phyloP scores from a whole-genome alignment of 2,329 filamentous ascomycete genomes.

The Pseudopithomyces maydicus region DNA sequence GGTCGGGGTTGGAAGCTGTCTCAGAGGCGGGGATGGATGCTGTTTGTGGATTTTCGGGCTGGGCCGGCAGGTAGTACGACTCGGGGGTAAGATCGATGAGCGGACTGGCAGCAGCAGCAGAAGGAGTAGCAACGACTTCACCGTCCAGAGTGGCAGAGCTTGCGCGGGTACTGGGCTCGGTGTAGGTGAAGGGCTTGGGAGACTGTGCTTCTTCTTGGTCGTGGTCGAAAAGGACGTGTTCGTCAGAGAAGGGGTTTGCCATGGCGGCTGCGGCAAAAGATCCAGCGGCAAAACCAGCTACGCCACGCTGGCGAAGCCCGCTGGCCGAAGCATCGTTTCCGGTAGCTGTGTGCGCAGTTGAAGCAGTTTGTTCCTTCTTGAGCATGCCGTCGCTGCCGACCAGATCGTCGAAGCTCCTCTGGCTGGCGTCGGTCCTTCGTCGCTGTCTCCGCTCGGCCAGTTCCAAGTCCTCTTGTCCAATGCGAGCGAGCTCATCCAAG shows the following conservation, averaged over 20 bases:
- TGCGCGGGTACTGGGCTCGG: slow-evolving; percentile 30
- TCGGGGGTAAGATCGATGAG: slow-evolving; percentile 43
- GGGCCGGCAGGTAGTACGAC: slow-evolving; percentile 11
- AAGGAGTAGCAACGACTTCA: slow-evolving; percentile 17
- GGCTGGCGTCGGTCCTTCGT: slow-evolving; percentile 13
- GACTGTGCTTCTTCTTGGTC: slow-evolving; percentile 37
- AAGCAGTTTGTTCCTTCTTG: slow-evolving; percentile 21
- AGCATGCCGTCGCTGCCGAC: slow-evolving; percentile 49
- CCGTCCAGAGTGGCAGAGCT: slow-evolving; percentile 36
- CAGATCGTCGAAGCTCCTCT: slow-evolving; percentile 46
- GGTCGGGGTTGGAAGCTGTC: slow-evolving; percentile 17
- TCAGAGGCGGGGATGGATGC: slow-evolving; percentile 24
- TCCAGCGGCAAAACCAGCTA: slow-evolving; percentile 47
- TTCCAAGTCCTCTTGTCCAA: slow-evolving; percentile 37
- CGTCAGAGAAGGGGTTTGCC: slow-evolving; percentile 54
- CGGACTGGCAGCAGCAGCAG: slow-evolving; percentile 12
- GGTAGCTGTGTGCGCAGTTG: slow-evolving; percentile 25
- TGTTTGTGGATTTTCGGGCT: slow-evolving; percentile 25
- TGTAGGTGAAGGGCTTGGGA: slow-evolving; percentile 31
- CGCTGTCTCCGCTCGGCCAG: slow-evolving; percentile 22
- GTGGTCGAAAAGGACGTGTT: slow-evolving; percentile 46
- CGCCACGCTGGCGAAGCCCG: slow-evolving; percentile 35
- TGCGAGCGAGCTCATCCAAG: slow-evolving; percentile 44
- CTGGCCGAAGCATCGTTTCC: slow-evolving; percentile 24
- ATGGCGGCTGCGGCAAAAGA: slow-evolving; percentile 36